phyloP scores from a whole-genome alignment of 2,329 filamentous ascomycete species.

The Phialophora expanda region DNA sequence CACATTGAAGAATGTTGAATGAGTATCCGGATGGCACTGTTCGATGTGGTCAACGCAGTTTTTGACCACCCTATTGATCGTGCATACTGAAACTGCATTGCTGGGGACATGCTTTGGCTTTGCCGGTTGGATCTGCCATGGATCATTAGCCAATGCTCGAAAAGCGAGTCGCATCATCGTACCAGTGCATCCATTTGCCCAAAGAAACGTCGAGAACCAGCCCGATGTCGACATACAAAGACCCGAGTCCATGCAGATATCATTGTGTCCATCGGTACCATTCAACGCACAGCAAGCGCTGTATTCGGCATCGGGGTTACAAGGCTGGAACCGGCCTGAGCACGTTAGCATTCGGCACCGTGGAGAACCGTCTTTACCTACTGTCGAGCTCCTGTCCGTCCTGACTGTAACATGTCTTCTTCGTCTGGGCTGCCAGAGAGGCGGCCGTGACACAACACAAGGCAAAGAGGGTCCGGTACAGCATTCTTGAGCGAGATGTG shows the following conservation, averaged over 20 bases:
- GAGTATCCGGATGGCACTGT: slow-evolving; percentile 13
- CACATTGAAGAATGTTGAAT: slow-evolving; percentile 23
- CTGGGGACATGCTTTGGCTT: slow-evolving; percentile 25
- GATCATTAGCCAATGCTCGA: background rate
- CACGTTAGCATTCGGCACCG: background rate
- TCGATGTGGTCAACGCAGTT: background rate
- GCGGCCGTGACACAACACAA: slow-evolving; percentile 4
- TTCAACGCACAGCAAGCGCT: slow-evolving; percentile 27
- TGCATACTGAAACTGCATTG: slow-evolving; percentile 24
- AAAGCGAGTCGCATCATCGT: background rate
- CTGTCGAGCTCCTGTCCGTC: slow-evolving; percentile 20
- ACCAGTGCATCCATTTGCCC: slow-evolving; percentile 24
- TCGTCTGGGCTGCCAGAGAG: slow-evolving; percentile 8
- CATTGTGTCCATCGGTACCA: slow-evolving; percentile 24
- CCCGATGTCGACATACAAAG: slow-evolving; percentile 29
- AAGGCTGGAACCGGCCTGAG: slow-evolving; percentile 19
- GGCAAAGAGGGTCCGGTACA: background rate
- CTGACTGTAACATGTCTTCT: slow-evolving; percentile 24
- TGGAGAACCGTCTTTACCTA: background rate
- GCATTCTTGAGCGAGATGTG: background rate
- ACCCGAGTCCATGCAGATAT: slow-evolving; percentile 27
- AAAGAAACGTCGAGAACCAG: slow-evolving; percentile 23
- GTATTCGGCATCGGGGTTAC: slow-evolving; percentile 19
- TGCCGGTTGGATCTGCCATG: slow-evolving; percentile 23
- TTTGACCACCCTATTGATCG: background rate